These are phyloP conservation scores for Fistulina hepatica DNA, from an alignment of 1,284 basidiomycete genomes.

Conservation along the genomic window DNA sequence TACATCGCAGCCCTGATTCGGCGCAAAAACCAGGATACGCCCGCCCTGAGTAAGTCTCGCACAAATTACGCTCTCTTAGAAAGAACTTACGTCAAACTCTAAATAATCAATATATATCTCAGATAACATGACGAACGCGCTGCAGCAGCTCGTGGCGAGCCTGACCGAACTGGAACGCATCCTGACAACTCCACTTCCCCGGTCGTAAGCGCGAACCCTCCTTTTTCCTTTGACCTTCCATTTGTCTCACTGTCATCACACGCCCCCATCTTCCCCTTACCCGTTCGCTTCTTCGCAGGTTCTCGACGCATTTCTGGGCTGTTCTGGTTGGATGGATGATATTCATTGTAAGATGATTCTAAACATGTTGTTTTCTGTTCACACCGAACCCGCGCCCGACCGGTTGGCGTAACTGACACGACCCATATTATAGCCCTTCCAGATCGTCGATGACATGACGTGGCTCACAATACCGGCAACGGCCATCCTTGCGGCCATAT, in stretches of 20 bases:
- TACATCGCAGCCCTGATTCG: conserved; percentile 52
- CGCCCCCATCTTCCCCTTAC: no score
- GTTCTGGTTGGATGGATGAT: conserved; percentile 46
- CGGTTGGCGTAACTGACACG: conserved; percentile 1
- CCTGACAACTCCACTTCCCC: conserved; percentile 52
- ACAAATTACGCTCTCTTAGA: conserved; percentile 1
- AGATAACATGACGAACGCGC: no score
- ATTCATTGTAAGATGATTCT: no score
- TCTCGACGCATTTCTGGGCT: conserved; percentile 56
- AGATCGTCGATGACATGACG: conserved; percentile 44
- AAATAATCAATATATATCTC: no score
- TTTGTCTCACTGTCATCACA: no score
- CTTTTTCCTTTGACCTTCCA: no score
- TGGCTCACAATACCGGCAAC: conserved; percentile 53
- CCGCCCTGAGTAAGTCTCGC: conserved; percentile 45
- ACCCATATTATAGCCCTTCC: conserved; percentile 37
- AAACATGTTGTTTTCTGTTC: no score
- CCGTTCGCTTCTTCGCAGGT: no score
- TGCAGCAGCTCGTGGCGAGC: no score
- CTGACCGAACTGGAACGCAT: conserved; percentile 46
- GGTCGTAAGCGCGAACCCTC: no score
- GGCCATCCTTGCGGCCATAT: conserved; percentile 52
- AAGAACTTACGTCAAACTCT: conserved; percentile 2
- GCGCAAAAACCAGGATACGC: conserved; percentile 51
- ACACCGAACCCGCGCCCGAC: no score